Evolutionary conservation across 768 basidiomycete genomes (phyloP).

Genomic region (Neoboletus brunneissimus): DNA sequence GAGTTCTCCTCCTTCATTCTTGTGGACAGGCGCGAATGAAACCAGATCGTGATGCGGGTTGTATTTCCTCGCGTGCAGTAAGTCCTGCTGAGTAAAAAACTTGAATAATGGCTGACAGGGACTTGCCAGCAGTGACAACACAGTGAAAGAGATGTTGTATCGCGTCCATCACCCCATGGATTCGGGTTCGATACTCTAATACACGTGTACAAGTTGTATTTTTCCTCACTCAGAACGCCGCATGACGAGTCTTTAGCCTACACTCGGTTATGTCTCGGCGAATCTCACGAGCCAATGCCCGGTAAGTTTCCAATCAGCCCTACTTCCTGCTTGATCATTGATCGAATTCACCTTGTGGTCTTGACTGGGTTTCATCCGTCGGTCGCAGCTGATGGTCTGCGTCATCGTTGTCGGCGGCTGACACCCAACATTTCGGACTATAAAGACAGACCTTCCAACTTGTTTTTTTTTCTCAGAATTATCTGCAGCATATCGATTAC

Average conservation of each 20-base stretch:
- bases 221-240: neutral
- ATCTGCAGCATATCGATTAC: neutral
- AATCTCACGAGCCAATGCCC: neutral
- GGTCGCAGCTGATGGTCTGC: slow-evolving; percentile 16
- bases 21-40: neutral
- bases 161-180: neutral
- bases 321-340: neutral
- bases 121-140: neutral
- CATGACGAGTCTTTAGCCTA: no score
- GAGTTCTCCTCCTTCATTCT: neutral
- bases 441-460: slow-evolving; percentile 2
- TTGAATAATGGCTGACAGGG: neutral
- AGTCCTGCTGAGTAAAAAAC: neutral
- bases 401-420: slow-evolving; percentile 3
- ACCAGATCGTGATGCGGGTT: neutral
- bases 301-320: slow-evolving; percentile 7
- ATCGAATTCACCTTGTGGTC: neutral
- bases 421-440: slow-evolving; percentile 1
- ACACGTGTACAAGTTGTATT: neutral
- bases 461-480: neutral
- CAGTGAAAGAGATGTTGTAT: neutral
- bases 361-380: neutral
- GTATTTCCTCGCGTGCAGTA: neutral
- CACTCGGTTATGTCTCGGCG: neutral
- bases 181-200: neutral